Base-by-base conservation (phyloP, 306 rosid species). In the Cucumis hystrix region DNA sequence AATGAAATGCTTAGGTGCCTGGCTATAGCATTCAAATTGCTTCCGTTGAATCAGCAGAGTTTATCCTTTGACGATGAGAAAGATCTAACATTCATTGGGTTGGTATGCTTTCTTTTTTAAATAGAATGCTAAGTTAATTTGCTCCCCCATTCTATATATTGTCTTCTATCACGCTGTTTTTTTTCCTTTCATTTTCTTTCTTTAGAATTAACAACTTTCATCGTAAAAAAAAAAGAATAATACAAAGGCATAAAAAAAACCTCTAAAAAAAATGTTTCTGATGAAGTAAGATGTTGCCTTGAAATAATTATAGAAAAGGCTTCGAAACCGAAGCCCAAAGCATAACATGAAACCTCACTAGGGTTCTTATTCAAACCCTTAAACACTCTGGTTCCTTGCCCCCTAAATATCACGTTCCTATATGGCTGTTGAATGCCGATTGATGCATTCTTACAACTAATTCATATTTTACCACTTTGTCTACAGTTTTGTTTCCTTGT, bases 1-100 rank as follows among this genome's bases (percentile, higher is more conserved):
- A 92, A 89, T 82, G 98, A 92, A 86, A 90, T 94, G 51, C 88
- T 95, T 83, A 92, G 98, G 85, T 95, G 98, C 95, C 83, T 95
- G 78, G 98, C 96, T 80, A 78, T 95, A 78, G 97, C 97, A 80
- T 75, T 92, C 79, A 95, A 95, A 85, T 88, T 86, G 93, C 85
- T 95, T 90, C 98, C 98, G 45, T 49, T 81, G 43, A 83, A 78
- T 78, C 89, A 87, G 65, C 97, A 87, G 75, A 81, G 80, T 6
- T 43, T 92, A 74, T 81, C 97, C 81, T 75, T 77, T 83, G 86
- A 83, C 80, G 97, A 95, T 87, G 98, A 95, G 91, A 88, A 85
- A 74, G 92, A 92, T 81, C 91, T 95, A 74, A 92, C 98, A 54
- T 95, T 95, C 88, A 90, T 95, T 90, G 98, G 98, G 91, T 87